phyloP scores from a whole-genome alignment of 495 filamentous ascomycete species.

The Lasiosphaeria hispida region DNA sequence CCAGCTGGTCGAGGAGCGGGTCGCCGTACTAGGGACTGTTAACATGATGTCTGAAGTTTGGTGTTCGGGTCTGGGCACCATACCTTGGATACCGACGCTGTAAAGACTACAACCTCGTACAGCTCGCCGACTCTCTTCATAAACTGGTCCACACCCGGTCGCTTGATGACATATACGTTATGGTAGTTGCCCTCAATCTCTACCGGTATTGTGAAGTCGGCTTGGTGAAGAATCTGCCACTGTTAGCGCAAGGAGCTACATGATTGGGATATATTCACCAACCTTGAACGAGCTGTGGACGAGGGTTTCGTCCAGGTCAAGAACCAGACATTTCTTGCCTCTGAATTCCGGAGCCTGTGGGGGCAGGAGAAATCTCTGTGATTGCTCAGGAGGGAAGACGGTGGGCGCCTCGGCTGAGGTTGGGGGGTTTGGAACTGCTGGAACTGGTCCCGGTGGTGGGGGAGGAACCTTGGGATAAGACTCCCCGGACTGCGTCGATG shows the following conservation, averaged over 20 bases:
- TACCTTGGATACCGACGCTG: conserved; percentile 97
- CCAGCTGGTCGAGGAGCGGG: conserved; percentile 91
- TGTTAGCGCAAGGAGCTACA: conserved; percentile 16
- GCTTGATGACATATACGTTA: conserved; percentile 99
- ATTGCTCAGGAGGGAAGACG: conserved; percentile 36
- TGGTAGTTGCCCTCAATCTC: conserved; percentile 99
- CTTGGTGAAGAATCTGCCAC: conserved; percentile 87
- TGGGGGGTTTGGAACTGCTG: conserved; percentile 29
- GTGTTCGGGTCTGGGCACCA: conserved; percentile 12
- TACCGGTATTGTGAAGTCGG: conserved; percentile 98
- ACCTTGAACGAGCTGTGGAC: conserved; percentile 99
- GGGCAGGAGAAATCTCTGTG: conserved; percentile 72
- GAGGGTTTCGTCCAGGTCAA: conserved; percentile 97
- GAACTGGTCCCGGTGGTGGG: conserved; percentile 55
- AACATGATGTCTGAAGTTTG: conserved; percentile 4
- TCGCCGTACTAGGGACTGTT: conserved; percentile 77
- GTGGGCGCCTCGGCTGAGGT: conserved; percentile 29
- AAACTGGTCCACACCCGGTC: conserved; percentile 94
- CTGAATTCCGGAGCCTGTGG: conserved; percentile 73
- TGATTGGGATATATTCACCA: conserved; percentile 18
- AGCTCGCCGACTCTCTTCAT: conserved; percentile 98
- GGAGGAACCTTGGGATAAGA: conserved; percentile 52
- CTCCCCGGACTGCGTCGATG: conserved; percentile 29
- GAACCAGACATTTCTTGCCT: conserved; percentile 88
- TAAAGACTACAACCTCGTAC: conserved; percentile 98